Evolutionary conservation across 2,329 filamentous ascomycete species (phyloP).

Genomic region (Fusarium oligoseptatum): DNA sequence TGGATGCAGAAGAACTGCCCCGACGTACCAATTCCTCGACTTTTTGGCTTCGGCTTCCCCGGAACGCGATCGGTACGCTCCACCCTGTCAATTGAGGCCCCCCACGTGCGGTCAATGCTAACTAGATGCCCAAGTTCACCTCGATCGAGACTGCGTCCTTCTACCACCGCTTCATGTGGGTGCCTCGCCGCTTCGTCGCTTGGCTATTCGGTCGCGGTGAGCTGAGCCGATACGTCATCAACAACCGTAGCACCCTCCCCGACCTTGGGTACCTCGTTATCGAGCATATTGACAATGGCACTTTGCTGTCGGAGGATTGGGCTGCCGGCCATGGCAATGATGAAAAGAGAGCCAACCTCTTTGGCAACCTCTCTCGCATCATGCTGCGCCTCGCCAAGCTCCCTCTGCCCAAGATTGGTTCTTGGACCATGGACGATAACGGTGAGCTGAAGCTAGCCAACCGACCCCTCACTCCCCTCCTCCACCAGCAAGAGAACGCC

Average conservation of each 20-base stretch:
- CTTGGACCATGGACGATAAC: constrained; percentile 44
- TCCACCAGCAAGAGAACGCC: constrained; percentile 53
- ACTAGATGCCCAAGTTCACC: constrained; percentile 9
- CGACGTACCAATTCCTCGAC: constrained; percentile 34
- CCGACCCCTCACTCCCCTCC: constrained; percentile 51
- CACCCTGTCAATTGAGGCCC: background rate
- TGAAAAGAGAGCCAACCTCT: constrained; percentile 39
- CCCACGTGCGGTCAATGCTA: constrained; percentile 1
- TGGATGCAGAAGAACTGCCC: constrained; percentile 45
- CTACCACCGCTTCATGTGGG: constrained; percentile 14
- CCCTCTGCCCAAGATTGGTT: constrained; percentile 46
- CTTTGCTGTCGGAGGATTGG: constrained; percentile 38
- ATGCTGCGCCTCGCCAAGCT: constrained; percentile 41
- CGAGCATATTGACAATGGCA: constrained; percentile 21
- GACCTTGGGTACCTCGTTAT: constrained; percentile 21
- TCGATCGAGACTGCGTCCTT: constrained; percentile 7
- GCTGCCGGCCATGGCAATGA: background rate
- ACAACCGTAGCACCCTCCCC: constrained; percentile 5
- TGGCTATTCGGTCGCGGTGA: background rate
- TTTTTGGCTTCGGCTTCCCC: constrained; percentile 40
- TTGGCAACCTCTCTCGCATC: constrained; percentile 44
- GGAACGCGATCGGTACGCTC: constrained; percentile 17
- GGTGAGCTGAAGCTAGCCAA: constrained; percentile 51
- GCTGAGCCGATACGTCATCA: constrained; percentile 7
- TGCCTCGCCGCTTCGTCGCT: background rate